Percentiles rank a stretch among this genome's conserved stretches.
Conservation (phyloP, 2,329 filamentous ascomycete genomes). For the Hypoxylon sp. region DNA sequence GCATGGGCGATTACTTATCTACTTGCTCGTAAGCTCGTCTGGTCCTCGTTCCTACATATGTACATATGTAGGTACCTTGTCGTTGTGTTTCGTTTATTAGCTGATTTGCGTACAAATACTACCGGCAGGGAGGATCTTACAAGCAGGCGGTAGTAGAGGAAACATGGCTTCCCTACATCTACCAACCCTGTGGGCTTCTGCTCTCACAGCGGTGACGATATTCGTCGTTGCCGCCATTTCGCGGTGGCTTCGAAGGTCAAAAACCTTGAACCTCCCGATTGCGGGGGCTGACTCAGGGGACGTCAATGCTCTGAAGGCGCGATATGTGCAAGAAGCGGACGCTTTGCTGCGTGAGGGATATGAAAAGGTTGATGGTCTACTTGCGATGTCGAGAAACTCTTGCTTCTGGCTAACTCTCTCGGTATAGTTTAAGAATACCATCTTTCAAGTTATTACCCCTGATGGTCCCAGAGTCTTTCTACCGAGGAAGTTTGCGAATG, state of each 20-base stretch:
- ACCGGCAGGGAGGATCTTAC: background rate
- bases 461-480: slow-evolving; percentile 43
- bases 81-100: background rate
- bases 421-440: slow-evolving; percentile 39
- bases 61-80: too few species aligned
- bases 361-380: slow-evolving; percentile 29
- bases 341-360: slow-evolving; percentile 40
- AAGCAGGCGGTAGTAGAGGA: background rate
- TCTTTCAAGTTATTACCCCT: slow-evolving; percentile 42
- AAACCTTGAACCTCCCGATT: slow-evolving; percentile 33
- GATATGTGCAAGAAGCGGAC: slow-evolving; percentile 42
- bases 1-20: background rate
- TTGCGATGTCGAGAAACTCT: background rate
- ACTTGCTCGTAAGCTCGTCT: background rate
- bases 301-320: slow-evolving; percentile 34
- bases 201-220: slow-evolving; percentile 18
- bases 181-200: slow-evolving; percentile 28
- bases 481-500: slow-evolving; percentile 39
- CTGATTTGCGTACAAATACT: background rate
- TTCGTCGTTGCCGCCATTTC: slow-evolving; percentile 26
- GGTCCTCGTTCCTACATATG: too few species aligned
- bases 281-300: slow-evolving; percentile 34
- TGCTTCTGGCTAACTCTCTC: background rate
- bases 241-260: slow-evolving; percentile 21
- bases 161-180: slow-evolving; percentile 28